These are phyloP conservation scores for Protomyces inundatus DNA, from an alignment of 1,139 yeast genomes.

Conservation along the genomic window DNA sequence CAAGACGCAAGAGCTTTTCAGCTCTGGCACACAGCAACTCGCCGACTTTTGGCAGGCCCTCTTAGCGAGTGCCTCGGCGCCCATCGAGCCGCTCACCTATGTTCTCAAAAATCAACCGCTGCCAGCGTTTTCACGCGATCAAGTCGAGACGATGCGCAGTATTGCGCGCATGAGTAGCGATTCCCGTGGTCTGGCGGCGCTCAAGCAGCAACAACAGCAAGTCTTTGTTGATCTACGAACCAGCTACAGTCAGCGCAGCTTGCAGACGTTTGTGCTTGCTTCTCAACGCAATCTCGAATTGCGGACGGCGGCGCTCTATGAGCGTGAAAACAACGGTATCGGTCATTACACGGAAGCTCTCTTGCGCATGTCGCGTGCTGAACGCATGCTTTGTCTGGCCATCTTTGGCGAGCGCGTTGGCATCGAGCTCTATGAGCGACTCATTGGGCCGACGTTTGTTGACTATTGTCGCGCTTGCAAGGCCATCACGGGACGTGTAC, in stretches of 20 bases:
- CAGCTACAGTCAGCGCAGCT: conserved; percentile 19
- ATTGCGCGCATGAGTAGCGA: conserved; percentile 1
- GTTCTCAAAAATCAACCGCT: conserved; percentile 21
- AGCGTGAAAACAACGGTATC: conserved; percentile 27
- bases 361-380: conserved; percentile 20
- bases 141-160: neutral
- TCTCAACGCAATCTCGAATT: conserved; percentile 24
- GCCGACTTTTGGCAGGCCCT: conserved; percentile 7
- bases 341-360: conserved; percentile 27
- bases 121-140: conserved; percentile 11
- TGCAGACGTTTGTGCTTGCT: conserved; percentile 19
- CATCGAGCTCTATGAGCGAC: conserved; percentile 3
- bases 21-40: conserved; percentile 12
- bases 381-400: conserved; percentile 4
- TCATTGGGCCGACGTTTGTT: conserved; percentile 14
- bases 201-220: neutral
- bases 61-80: conserved; percentile 11
- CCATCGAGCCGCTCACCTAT: conserved; percentile 26
- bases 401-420: conserved; percentile 21
- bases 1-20: conserved; percentile 21
- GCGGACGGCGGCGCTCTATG: conserved; percentile 21
- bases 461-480: conserved; percentile 16
- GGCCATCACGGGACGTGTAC: conserved; percentile 21
- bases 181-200: neutral
- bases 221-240: conserved; percentile 8